Evolutionary conservation across 345 rosid genomes (phyloP).

Genomic region (Populus deltoides): DNA sequence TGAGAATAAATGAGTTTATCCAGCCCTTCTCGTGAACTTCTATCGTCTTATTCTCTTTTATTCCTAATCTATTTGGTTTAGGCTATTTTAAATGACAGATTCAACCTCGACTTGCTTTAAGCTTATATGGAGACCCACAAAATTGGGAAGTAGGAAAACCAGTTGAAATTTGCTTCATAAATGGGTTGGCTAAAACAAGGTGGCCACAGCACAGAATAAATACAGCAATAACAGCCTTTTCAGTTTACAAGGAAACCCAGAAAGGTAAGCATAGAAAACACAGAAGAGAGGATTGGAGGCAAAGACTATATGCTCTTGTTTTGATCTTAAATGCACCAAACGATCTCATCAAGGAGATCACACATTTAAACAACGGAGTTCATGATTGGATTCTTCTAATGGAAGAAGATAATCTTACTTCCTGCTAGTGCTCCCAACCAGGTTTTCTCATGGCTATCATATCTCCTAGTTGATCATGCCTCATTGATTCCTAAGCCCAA

Average conservation of each 20-base stretch:
- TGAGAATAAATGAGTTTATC: too few relatives aligned
- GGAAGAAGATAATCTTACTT: constrained; percentile 9
- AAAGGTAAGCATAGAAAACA: not conserved
- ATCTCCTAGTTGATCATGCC: constrained; percentile 83
- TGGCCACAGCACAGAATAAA: not conserved
- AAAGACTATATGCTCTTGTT: not conserved
- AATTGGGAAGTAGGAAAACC: not conserved
- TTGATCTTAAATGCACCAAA: too few relatives aligned
- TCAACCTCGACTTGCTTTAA: too few relatives aligned
- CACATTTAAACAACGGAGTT: too few relatives aligned
- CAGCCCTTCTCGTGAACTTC: too few relatives aligned
- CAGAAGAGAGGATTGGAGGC: not conserved
- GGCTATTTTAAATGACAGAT: constrained; percentile 21
- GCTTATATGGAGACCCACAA: not conserved
- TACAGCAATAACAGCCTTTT: not conserved
- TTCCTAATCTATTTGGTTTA: not conserved
- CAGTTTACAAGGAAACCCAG: not conserved
- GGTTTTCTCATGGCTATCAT: constrained; percentile 73
- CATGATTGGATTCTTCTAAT: too few relatives aligned
- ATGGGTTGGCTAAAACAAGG: not conserved
- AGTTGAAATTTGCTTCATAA: not conserved
- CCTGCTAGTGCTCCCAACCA: constrained; percentile 91
- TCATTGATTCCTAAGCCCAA: constrained; percentile 65
- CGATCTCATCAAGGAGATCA: too few relatives aligned
- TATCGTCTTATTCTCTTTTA: too few relatives aligned